Evolutionary conservation across 164 flowering plant genomes (phyloP), one percentile per base, ranked within the genome.

Genomic region (Houttuynia cordata): DNA sequence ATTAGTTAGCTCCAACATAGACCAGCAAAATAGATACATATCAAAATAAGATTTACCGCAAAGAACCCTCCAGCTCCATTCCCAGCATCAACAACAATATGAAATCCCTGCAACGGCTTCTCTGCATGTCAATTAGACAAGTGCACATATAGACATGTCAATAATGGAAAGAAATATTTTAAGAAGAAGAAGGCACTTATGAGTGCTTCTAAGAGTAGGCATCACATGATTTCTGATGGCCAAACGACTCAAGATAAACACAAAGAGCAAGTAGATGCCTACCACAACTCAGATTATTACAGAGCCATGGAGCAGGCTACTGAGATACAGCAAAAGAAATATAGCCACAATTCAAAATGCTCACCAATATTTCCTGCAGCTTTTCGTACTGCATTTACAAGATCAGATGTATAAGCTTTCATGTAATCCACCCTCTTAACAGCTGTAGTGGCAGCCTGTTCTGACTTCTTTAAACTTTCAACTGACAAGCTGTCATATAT

Each of bases 21-120:
- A 45, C 19, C 13, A 20, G 20, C 19, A 18, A 9, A 10, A 53
- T 18, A 53, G 24, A 20, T 14, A 9, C 13, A 23, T 19, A 57
- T 0, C 22, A 18, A 30, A n/a, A 30, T 49, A 53, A 25, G 76
- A 45, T 83, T 75, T 78, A 90, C 99, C 24, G 95, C 84, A 74
- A 93, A 93, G 72, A 93, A 93, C 3, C 97, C 99, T 64, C 99
- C 97, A 24, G 99, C 93, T 70, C 99, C 99, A 78, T 93, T 93
- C 63, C 99, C 99, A 18, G 96, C 99, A 76, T 93, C 99, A 73
- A 93, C 99, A 69, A 93, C 75, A 55, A 93, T 79, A 71, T 93
- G 99, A 77, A 93, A 93, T 20, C 99, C 99, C 70, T 85, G 93
- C 83, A 91, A 64, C 67, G 97, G 97, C 73, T 82, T 93, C 78